Percentiles rank a stretch among this genome's conserved stretches.
These are phyloP conservation scores for Hordeum pubiflorum DNA, from an alignment of 202 grass and related monocot genomes.

Conservation along the genomic window DNA sequence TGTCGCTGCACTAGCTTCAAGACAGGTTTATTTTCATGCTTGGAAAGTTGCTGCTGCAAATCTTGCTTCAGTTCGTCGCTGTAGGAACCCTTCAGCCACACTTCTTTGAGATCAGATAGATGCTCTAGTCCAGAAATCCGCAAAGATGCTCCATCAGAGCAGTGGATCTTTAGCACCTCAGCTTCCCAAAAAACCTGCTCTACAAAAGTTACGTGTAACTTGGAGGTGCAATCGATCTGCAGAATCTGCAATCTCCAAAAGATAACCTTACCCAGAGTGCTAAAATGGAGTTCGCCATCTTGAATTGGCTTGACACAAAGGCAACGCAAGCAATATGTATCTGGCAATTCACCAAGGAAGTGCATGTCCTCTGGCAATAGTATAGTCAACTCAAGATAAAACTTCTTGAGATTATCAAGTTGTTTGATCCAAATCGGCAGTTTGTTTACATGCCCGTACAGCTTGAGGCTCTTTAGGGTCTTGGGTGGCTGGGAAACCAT, in stretches of 20 bases:
- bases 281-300: neutral
- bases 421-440: no score
- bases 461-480: no score
- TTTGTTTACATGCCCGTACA: no score
- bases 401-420: no score
- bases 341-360: neutral
- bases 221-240: neutral
- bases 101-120: rapidly evolving
- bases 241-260: neutral
- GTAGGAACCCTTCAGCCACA: no score
- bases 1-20: no score
- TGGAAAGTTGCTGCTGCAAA: no score
- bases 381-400: neutral
- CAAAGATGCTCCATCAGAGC: neutral
- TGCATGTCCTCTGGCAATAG: neutral
- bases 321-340: rapidly evolving
- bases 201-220: neutral
- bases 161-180: neutral
- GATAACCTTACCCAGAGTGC: neutral
- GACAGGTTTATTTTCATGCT: neutral
- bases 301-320: neutral
- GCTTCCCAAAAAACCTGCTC: no score
- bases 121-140: neutral
- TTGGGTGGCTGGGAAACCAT: no score
- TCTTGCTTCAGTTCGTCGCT: no score